Evolutionary conservation across 495 filamentous ascomycete species (phyloP).

Genomic region (Glonium stellatum): DNA sequence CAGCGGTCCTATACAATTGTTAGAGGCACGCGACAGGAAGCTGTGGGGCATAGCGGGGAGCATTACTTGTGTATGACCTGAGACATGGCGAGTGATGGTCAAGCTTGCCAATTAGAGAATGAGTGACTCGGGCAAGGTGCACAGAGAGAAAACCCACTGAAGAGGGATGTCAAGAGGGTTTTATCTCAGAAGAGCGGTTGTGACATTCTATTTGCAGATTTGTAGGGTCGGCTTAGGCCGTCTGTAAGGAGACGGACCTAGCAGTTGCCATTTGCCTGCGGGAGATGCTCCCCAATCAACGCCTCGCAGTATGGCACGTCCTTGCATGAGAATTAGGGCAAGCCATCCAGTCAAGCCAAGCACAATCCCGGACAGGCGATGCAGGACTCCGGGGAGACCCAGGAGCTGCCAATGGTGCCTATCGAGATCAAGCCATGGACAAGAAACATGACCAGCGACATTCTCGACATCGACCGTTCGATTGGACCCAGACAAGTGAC

Average conservation of each 20-base stretch:
- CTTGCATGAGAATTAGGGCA: not conserved
- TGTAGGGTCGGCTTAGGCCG: not conserved
- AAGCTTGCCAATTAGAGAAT: not conserved
- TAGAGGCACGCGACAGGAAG: not conserved
- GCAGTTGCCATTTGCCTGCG: too few relatives aligned
- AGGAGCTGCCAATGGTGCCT: too few relatives aligned
- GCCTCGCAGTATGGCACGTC: not conserved
- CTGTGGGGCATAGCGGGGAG: not conserved
- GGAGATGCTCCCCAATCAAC: not conserved
- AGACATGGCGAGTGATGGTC: not conserved
- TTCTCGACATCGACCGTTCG: too few relatives aligned
- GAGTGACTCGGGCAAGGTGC: not conserved
- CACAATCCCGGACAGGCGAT: not conserved
- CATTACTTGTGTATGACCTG: not conserved
- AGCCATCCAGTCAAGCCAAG: not conserved
- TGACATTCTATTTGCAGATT: not conserved
- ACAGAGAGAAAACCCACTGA: not conserved
- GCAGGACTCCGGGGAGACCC: too few relatives aligned
- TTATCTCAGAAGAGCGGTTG: not conserved
- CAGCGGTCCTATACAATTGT: slow-evolving; percentile 37
- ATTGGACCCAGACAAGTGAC: too few relatives aligned
- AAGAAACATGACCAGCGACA: too few relatives aligned
- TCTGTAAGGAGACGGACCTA: not conserved
- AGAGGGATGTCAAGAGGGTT: not conserved
- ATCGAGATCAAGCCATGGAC: too few relatives aligned